phyloP scores from a whole-genome alignment of 306 rosid species.

The Lagenaria siceraria region DNA sequence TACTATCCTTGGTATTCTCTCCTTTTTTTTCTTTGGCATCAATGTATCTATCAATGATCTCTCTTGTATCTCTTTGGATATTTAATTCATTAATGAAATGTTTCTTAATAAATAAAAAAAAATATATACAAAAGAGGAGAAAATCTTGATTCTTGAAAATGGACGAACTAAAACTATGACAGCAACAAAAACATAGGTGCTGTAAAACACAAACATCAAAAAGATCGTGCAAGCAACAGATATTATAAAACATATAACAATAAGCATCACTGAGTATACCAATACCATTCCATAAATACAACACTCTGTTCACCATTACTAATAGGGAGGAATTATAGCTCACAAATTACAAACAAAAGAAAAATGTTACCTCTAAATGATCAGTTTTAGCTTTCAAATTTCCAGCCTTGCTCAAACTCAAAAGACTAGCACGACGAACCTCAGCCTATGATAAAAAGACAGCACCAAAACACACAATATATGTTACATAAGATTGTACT shows the following conservation, averaged over 20 bases:
- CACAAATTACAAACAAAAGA: not conserved
- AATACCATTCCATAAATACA: not conserved
- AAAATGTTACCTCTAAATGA: conserved; percentile 43
- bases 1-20: no score
- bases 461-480: not conserved
- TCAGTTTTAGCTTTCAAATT: conserved; percentile 28
- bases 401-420: conserved; percentile 36
- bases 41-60: no score
- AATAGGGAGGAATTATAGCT: not conserved
- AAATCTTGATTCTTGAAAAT: not conserved
- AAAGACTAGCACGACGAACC: conserved; percentile 52
- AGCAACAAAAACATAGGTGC: not conserved
- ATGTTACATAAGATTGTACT: not conserved
- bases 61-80: no score
- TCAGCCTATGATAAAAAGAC: conserved; percentile 48
- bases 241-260: not conserved
- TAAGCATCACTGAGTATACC: not conserved
- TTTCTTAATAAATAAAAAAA: no score
- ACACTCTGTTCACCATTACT: not conserved
- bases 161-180: not conserved
- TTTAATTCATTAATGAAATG: no score
- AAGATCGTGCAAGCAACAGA: not conserved
- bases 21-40: no score
- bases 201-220: not conserved
- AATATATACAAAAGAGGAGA: not conserved